Evolutionary conservation across 1,284 basidiomycete species (phyloP).

Genomic region (Naganishia cerealis): DNA sequence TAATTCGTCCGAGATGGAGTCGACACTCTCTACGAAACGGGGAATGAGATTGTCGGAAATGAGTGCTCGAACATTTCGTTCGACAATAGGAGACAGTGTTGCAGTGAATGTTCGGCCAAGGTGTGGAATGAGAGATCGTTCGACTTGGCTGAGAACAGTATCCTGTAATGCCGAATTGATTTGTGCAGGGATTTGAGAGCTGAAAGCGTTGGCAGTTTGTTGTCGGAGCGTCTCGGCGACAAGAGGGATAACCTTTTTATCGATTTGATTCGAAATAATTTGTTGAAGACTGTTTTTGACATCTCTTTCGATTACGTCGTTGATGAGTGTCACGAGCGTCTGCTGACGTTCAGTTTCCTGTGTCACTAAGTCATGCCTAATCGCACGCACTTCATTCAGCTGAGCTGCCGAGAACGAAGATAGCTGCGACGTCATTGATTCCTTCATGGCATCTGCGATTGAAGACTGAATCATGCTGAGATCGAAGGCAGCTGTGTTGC

Average conservation of each 20-base stretch:
- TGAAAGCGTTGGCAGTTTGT: constrained; percentile 19
- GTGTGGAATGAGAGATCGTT: constrained; percentile 30
- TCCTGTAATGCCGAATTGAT: constrained; percentile 25
- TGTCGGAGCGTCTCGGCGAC: constrained; percentile 11
- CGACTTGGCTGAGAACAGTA: constrained; percentile 31
- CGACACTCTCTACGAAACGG: constrained; percentile 25
- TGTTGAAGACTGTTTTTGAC: constrained; percentile 20
- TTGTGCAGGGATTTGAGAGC: constrained; percentile 9
- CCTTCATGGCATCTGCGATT: constrained; percentile 4
- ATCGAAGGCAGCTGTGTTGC: background rate
- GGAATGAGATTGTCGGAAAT: constrained; percentile 27
- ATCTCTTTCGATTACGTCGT: constrained; percentile 19
- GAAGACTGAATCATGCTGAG: background rate
- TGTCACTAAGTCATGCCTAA: constrained; percentile 10
- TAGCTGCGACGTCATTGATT: constrained; percentile 13
- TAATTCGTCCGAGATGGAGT: constrained; percentile 25
- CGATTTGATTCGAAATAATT: constrained; percentile 18
- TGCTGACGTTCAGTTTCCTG: constrained; percentile 25
- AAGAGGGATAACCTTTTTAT: constrained; percentile 20
- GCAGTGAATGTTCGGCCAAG: constrained; percentile 32
- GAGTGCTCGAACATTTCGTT: constrained; percentile 26
- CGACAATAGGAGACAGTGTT: constrained; percentile 30
- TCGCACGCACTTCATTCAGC: constrained; percentile 1
- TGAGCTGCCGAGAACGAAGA: constrained; percentile 11
- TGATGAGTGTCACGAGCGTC: constrained; percentile 9